Evolutionary conservation across 2,329 filamentous ascomycete genomes (phyloP), one percentile per base, ranked within the genome.

Genomic region (Ophiostoma novo-ulmi): DNA sequence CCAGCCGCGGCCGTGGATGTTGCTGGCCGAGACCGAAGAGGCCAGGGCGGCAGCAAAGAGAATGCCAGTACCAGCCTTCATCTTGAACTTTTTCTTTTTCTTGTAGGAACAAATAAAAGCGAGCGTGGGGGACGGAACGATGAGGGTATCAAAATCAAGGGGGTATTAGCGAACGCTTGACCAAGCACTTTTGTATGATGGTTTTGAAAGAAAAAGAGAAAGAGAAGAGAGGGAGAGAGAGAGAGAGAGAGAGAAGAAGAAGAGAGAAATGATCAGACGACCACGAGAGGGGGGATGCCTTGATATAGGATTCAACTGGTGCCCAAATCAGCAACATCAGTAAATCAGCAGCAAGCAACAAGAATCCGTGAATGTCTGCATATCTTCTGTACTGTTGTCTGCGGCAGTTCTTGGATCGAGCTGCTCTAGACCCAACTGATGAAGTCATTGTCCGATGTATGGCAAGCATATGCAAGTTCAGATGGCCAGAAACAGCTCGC

Each of bases 21-120:
- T 65, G 36, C 11, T 22, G 63, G 63, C 63, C 36, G 63, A 39
- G 36, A 20, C 58, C 58, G 26, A 39, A 5, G 63, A 13, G 63
- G 36, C 63, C 63, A 65, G 36, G 36, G 61, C 61, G 31, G 61
- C 61, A 1, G 35, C 61, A 8, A 39, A 8, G 63, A 65, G 35
- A 36, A 65, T 10, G 20, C 20, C 17, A 11, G 36, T 22, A 14
- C 36, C 20, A 22, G 63, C 36, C 63, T 65, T 65, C 63, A 65
- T 64, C 1, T 20, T 65, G 63, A 26, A 22, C 10, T 14, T 65
- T 58, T 31, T 10, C n/a, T 65, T 58, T 22, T 11, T 14, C 13
- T n/a, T 26, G 52, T 10, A 55, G 17, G n/a, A 65, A 13, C 36
- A 36, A 36, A 36, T 36, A 63, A 11, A 89, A 63, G 26, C 58